Base-by-base conservation (phyloP, 257 asterid genomes). In the Nicotiana knightiana region DNA sequence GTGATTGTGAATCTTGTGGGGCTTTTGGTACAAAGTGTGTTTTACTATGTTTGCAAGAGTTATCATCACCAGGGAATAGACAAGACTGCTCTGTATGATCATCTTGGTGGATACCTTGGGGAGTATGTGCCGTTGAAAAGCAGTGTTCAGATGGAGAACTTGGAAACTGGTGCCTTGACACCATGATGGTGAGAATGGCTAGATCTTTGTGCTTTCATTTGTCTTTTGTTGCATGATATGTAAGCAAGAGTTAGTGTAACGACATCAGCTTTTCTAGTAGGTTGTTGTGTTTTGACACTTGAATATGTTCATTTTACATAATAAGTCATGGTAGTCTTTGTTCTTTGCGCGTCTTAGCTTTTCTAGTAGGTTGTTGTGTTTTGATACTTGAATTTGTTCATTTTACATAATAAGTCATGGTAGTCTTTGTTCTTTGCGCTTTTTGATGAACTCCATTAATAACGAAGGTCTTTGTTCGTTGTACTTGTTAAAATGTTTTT, bases 121-220 rank as follows among this genome's bases (percentile, higher is more conserved):
- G 99, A 95, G 71, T 95, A 93, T 80, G 99, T 95, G 89, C 99
- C 98, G 79, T 92, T 96, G 63, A 93, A 96, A 89, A 94, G 99
- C 89, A 93, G 96, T 90, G 86, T 93, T 85, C 99, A 95, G 91
- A 91, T 93, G 98, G 99, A 95, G 83, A 89, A 88, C 86, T 76
- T 95, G 88, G 99, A 95, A 68, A 94, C 77, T 18, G 92, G 90
- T 90, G 30, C 9, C 51, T 46, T 35, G 46, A 57, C 81, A 1
- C 76, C 67, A 9, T 55, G 79, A 18, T 77, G 81, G 77, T 68
- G 64, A 79, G 76, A 81, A 13, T 57, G 35, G 76, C 76, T 77
- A 79, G 33, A 80, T 82, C 83, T 71, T 81, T 81, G 61, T 77
- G 80, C 58, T 78, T 62, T 67, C 32, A 53, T 83, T 54, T 4